phyloP scores from a whole-genome alignment of 805 yeast species.

The Vanderwaltozyma yarrowii region DNA sequence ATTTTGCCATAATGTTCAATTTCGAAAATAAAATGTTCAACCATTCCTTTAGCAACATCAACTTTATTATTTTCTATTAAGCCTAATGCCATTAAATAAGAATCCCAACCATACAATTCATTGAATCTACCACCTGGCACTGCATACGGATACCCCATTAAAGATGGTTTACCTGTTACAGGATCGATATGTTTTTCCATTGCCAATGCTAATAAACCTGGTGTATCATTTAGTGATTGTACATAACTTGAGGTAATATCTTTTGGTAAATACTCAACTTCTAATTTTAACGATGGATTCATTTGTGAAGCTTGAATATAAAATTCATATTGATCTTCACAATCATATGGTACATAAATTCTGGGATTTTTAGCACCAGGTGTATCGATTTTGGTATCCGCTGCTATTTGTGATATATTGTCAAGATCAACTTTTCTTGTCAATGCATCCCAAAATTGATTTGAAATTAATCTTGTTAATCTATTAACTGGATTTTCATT shows the following conservation, averaged over 20 bases:
- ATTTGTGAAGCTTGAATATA: conserved; percentile 42
- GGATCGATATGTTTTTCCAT: conserved; percentile 46
- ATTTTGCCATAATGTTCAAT: conserved; percentile 86
- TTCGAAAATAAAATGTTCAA: conserved; percentile 84
- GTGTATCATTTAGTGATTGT: conserved; percentile 63
- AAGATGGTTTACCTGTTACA: conserved; percentile 35
- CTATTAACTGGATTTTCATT: conserved; percentile 83
- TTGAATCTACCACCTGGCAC: conserved; percentile 98
- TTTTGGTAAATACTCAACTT: conserved; percentile 73
- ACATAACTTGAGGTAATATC: conserved; percentile 69
- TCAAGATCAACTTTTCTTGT: conserved; percentile 60
- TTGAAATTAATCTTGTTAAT: conserved; percentile 58
- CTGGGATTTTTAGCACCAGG: conserved; percentile 58
- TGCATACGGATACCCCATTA: conserved; percentile 71
- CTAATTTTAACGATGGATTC: conserved; percentile 48
- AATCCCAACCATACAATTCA: conserved; percentile 97
- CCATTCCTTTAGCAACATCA: conserved; percentile 79
- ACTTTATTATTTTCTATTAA: conserved; percentile 53
- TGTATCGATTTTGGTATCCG: conserved; percentile 64
- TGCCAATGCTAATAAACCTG: conserved; percentile 81
- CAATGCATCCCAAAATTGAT: conserved; percentile 70
- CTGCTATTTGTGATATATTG: conserved; percentile 59
- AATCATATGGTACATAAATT: conserved; percentile 62
- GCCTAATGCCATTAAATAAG: conserved; percentile 86
- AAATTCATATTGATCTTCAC: conserved; percentile 64